Percentiles rank a stretch among this genome's conserved stretches.
Conservation (phyloP, 345 rosid genomes). For the Eucalyptus shirleyi region DNA sequence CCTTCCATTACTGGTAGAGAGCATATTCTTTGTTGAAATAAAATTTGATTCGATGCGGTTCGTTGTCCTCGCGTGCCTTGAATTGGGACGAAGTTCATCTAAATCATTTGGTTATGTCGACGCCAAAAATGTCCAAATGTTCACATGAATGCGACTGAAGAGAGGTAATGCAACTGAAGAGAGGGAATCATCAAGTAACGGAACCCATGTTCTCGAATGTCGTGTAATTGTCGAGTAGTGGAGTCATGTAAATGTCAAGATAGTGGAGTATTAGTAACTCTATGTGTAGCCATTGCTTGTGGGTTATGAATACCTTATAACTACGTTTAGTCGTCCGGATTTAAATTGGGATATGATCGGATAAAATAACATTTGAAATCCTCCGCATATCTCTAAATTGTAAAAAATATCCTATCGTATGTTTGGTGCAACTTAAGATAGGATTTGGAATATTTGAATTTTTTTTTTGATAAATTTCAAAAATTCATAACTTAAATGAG, state of each 20-base stretch:
- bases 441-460: too few species aligned
- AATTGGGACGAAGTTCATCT: not conserved
- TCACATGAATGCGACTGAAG: not conserved
- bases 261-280: not conserved
- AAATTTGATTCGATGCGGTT: not conserved
- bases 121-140: not conserved
- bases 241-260: not conserved
- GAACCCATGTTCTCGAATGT: not conserved
- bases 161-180: too few species aligned
- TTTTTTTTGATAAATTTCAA: too few species aligned
- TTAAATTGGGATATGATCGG: rapidly evolving
- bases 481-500: too few species aligned
- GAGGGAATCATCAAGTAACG: not conserved
- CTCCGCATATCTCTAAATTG: too few species aligned
- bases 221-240: rapidly evolving
- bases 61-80: not conserved
- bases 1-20: not conserved
- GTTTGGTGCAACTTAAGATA: too few species aligned
- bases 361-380: too few species aligned
- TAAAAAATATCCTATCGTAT: too few species aligned
- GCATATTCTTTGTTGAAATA: not conserved
- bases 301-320: not conserved
- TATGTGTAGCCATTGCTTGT: not conserved
- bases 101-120: not conserved
- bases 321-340: too few species aligned